Evolutionary conservation across 257 asterid species (phyloP), one percentile per base, ranked within the genome.

Genomic region (Ophiorrhiza pumila): DNA sequence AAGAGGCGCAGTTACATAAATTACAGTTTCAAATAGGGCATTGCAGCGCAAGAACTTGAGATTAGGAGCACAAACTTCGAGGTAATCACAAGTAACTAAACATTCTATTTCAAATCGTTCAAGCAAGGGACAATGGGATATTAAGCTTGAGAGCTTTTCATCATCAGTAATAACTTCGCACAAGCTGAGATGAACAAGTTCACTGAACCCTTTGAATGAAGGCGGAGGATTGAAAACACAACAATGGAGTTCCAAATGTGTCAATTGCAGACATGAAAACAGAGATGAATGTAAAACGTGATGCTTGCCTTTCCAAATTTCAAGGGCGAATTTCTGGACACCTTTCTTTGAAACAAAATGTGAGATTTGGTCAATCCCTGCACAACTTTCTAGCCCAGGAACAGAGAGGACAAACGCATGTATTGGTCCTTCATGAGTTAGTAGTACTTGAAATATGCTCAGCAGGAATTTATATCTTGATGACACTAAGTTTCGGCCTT

Each of bases 361-460:
- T 27, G 69, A 29, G 47, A 69, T 15, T 23, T 46, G 53, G 75
- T 76, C 79, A 25, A 69, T 61, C 45, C 20, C 31, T n/a, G 45
- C 9, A 41, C 75, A 69, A 12, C 35, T 60, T 41, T 18, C 43
- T 31, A 60, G 29, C 34, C 49, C 25, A 50, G 75, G 46, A 69
- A 49, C 4, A 11, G 63, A 23, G 56, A 76, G 71, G 75, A 18
- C n/a, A 7, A 76, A 61, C 53, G 69, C 34, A 34, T 18, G 5
- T 46, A 76, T 47, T 60, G 56, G 74, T 61, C 80, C 80, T 0
- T 18, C 5, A 49, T 76, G 75, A 49, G 65, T 14, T 17, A 25
- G 32, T 11, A 69, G 43, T 0, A 76, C 29, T 29, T 31, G 65
- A 60, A 6, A 52, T 3, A 69, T 23, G 37, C 65, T 31, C 35